phyloP scores from a whole-genome alignment of 139 green algal species.

The Volvox africanus region DNA sequence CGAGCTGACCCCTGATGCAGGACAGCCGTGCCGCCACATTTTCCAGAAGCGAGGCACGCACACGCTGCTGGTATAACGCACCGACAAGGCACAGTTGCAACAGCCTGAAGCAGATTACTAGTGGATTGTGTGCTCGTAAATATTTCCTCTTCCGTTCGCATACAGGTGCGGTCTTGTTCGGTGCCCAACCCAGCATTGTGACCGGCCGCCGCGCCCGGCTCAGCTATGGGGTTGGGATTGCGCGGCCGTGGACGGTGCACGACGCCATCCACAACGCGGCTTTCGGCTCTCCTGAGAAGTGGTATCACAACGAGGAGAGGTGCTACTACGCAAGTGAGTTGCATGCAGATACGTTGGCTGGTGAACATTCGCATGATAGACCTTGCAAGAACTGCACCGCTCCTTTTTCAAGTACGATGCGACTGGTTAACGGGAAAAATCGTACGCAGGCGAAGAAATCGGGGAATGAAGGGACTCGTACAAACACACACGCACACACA shows the following conservation, averaged over 20 bases:
- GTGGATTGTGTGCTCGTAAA: no score
- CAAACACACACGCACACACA: neutral
- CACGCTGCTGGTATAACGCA: no score
- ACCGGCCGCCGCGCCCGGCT: neutral
- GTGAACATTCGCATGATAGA: no score
- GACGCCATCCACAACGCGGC: neutral
- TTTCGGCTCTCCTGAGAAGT: neutral
- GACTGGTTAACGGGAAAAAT: no score
- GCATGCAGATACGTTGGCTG: neutral
- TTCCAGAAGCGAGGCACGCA: no score
- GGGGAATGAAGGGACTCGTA: no score
- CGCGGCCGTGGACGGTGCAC: neutral
- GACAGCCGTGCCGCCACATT: no score
- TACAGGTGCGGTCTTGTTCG: conserved; percentile 29
- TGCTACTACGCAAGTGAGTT: neutral
- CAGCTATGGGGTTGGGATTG: neutral
- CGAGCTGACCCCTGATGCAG: no score
- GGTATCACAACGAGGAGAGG: neutral
- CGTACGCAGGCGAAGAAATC: neutral
- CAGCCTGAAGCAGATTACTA: no score
- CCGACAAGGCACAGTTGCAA: neutral
- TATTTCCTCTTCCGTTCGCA: no score
- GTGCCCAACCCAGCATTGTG: neutral
- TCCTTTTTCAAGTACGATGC: neutral
- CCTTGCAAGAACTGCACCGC: neutral